Percentiles rank a stretch among this genome's conserved stretches.
Evolutionary conservation across 2,329 filamentous ascomycete species (phyloP).

Genomic region (Microdochium paspali): DNA sequence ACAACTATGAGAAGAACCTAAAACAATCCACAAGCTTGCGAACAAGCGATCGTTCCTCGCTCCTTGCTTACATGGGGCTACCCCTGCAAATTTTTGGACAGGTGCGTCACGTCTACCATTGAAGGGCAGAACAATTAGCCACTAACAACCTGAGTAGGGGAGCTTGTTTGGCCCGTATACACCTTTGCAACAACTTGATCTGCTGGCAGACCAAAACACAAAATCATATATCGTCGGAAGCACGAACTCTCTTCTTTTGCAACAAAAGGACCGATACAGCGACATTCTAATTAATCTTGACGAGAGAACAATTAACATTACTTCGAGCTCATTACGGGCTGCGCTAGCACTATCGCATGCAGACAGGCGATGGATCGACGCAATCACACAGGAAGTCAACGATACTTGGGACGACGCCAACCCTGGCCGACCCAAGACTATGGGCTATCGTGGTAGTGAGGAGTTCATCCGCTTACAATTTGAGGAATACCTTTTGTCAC

Average conservation of each 20-base stretch:
- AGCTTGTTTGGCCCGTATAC: conserved; percentile 96
- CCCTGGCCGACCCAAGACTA: conserved; percentile 80
- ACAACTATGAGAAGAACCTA: conserved; percentile 68
- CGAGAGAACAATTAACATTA: conserved; percentile 76
- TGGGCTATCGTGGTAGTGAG: conserved; percentile 91
- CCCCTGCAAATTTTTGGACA: conserved; percentile 93
- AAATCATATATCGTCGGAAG: conserved; percentile 97
- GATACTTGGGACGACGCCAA: conserved; percentile 96
- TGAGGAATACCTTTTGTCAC: conserved; percentile 86
- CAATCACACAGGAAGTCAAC: conserved; percentile 83
- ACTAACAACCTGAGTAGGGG: conserved; percentile 42
- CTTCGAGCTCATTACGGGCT: conserved; percentile 65
- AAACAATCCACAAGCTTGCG: conserved; percentile 74
- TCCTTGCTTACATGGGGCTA: conserved; percentile 89
- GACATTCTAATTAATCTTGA: conserved; percentile 96
- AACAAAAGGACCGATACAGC: conserved; percentile 92
- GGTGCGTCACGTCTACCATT: conserved; percentile 30
- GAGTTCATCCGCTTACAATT: conserved; percentile 97
- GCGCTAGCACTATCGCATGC: conserved; percentile 74
- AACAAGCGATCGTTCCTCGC: conserved; percentile 83
- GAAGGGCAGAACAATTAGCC: conserved; percentile 2
- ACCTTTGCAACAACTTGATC: conserved; percentile 87
- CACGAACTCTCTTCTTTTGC: conserved; percentile 86
- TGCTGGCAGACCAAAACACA: conserved; percentile 85
- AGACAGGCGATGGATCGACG: conserved; percentile 94